Conservation (phyloP, 106 monocot genomes). For the Dioscorea alata region DNA sequence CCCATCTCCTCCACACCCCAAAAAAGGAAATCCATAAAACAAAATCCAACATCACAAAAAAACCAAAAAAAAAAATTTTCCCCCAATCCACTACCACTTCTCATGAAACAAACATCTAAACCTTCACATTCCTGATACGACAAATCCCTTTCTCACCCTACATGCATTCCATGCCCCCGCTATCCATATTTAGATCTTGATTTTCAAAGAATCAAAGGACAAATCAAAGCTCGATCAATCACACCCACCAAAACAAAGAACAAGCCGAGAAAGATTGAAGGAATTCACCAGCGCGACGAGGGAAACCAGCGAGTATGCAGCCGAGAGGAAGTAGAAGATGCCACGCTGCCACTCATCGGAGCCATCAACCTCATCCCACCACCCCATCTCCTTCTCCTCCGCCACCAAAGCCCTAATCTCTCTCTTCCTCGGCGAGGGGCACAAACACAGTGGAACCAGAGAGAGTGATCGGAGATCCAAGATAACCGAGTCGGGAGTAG, state of each 20-base stretch:
- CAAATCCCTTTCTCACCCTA: too few species aligned
- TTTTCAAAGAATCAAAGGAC: background rate
- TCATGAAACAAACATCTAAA: background rate
- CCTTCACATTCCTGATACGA: background rate
- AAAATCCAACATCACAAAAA: too few species aligned
- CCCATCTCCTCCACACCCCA: too few species aligned
- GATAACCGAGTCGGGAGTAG: too few species aligned
- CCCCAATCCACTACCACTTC: background rate
- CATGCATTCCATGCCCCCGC: too few species aligned
- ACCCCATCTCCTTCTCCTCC: constrained; percentile 6
- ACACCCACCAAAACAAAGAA: background rate
- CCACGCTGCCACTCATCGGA: constrained; percentile 39
- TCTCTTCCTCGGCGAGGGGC: background rate
- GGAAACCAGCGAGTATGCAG: constrained; percentile 41
- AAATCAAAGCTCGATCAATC: background rate
- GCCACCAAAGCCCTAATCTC: background rate
- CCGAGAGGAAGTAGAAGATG: constrained; percentile 40
- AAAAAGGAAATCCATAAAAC: too few species aligned
- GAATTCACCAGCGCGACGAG: constrained; percentile 36
- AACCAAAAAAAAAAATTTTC: too few species aligned
- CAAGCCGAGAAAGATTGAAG: background rate
- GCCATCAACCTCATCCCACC: constrained; percentile 46
- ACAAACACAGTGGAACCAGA: background rate
- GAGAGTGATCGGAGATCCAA: background rate
- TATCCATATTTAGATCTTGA: too few species aligned